These are phyloP conservation scores for Fraxinus albicans DNA, from an alignment of 305 asterid species.

Conservation along the genomic window DNA sequence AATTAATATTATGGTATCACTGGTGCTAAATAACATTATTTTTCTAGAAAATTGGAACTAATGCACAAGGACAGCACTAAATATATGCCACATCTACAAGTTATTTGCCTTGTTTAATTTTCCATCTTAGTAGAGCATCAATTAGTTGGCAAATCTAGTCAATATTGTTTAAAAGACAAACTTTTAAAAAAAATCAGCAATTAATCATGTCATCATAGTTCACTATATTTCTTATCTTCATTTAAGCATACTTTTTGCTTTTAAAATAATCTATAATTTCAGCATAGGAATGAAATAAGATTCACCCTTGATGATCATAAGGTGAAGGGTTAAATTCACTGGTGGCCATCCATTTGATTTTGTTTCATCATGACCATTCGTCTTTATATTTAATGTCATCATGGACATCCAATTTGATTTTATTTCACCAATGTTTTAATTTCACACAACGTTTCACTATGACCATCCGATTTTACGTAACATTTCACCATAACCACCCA, in stretches of 20 bases:
- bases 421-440: too few relatives aligned
- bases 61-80: conserved; percentile 18
- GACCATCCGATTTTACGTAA: too few relatives aligned
- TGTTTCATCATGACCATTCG: too few relatives aligned
- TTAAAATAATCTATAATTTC: background rate
- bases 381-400: too few relatives aligned
- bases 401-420: too few relatives aligned
- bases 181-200: background rate
- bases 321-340: background rate
- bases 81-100: background rate
- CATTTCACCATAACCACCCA: too few relatives aligned
- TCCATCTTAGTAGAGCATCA: background rate
- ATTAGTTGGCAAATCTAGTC: background rate
- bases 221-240: background rate
- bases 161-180: background rate
- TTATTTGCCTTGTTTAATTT: background rate
- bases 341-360: too few relatives aligned
- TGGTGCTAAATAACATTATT: too few relatives aligned
- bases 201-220: background rate
- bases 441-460: too few relatives aligned
- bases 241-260: background rate
- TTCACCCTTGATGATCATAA: background rate
- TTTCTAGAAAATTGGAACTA: conserved; percentile 19
- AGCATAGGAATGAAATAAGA: background rate
- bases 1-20: too few relatives aligned